Base-by-base conservation (phyloP, 2,329 filamentous ascomycete genomes). In the Aspergillus calidoustus region DNA sequence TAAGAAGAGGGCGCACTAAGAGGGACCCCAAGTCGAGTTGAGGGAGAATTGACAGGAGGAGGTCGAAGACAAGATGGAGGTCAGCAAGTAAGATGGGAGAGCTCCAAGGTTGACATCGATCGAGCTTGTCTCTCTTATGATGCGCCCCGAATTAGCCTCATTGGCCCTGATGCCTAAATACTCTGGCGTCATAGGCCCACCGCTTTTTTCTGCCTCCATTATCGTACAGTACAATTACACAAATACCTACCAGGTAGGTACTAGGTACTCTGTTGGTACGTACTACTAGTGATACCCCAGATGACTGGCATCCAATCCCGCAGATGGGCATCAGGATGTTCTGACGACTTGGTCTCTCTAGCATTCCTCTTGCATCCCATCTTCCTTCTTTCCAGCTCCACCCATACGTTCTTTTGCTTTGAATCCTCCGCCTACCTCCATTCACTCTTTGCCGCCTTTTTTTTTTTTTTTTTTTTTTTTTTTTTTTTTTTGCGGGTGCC, bases 181-280 rank as follows among this genome's bases (percentile, higher is more conserved):
- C 25, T 61, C 43, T 74, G 72, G 72, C 74, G 78, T 76, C 72
- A 74, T 74, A 71, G 69, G 64, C 47, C 41, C 66, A 41, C 34
- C 34, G 34, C 34, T 41, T 41, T 41, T 17, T 56, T 11, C 41
- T n/a, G 15, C 38, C 22, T 17, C 23, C 44, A 19, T 31, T 34
- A 9, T 22, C 50, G 54, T 41, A 48, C 31, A 7, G 54, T 34
- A 57, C 51, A 60, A 48, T 28, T 60, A 49, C 58, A 56, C 56
- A 56, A 54, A 46, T 30, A 30, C 17, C 7, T 19, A 4, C n/a
- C n/a, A n/a, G n/a, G n/a, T n/a, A n/a, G n/a, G 49, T 52, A 60
- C 51, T 50, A 52, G 44, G 49, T 64, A 62, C 19, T 19, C 19
- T 2, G 19, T 19, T 1, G 19, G 19, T 19, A 19, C 19, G 19